These are phyloP conservation scores for Colletotrichum aenigma DNA, from an alignment of 2,329 filamentous ascomycete genomes.

Conservation along the genomic window DNA sequence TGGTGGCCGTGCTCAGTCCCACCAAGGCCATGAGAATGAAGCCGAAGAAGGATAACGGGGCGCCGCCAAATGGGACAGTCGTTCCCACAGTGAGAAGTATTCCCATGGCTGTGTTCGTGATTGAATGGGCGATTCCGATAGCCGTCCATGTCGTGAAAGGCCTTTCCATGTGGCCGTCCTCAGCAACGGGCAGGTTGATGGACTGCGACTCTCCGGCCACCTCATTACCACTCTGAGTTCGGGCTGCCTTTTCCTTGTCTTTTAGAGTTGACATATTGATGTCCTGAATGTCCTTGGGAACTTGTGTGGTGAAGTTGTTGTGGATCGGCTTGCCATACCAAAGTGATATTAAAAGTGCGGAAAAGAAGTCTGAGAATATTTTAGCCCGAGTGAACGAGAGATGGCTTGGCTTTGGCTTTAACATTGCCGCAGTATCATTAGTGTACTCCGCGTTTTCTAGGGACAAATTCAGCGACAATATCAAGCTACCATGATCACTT, in stretches of 20 bases:
- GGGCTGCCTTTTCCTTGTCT: background rate
- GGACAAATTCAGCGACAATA: background rate
- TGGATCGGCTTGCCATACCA: background rate
- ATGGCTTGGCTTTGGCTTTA: background rate
- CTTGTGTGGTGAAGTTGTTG: background rate
- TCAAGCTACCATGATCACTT: background rate
- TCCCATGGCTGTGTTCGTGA: conserved; percentile 28
- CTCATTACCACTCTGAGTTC: background rate
- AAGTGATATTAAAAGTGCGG: background rate
- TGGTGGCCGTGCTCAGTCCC: conserved; percentile 26
- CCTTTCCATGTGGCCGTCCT: conserved; percentile 33
- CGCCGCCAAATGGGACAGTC: conserved; percentile 25
- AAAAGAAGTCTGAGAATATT: background rate
- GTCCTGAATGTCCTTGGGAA: background rate
- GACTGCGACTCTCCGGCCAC: background rate
- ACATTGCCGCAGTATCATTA: background rate
- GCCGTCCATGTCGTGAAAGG: conserved; percentile 29
- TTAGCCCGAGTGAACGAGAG: background rate
- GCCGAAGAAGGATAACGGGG: conserved; percentile 29
- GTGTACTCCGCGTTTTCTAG: background rate
- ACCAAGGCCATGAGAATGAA: conserved; percentile 27
- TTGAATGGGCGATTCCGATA: conserved; percentile 28
- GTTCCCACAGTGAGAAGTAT: conserved; percentile 25
- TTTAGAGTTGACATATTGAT: background rate
- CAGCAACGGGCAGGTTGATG: background rate